Evolutionary conservation across 1,139 yeast genomes (phyloP), one percentile per base, ranked within the genome.

Genomic region (Scheffersomyces lignicola): DNA sequence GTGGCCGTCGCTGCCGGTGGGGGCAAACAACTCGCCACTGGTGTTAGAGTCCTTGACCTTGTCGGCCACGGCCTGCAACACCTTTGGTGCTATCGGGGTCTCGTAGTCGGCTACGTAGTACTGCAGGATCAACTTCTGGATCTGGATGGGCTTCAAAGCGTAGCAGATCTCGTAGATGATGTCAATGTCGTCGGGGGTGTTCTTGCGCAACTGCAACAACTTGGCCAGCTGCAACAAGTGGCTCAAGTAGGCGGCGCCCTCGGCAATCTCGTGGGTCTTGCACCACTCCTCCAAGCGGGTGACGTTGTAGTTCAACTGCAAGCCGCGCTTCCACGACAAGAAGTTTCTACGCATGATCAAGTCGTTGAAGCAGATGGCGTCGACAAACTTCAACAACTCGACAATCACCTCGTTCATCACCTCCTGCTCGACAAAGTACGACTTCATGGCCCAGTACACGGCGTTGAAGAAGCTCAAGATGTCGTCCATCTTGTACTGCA

Each of bases 251-350:
- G 83, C 78, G n/a, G 92, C 78, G 4, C 95, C 96, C 56, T 90
- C 96, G 36, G 87, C 84, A 48, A 94, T 79, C 40, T 86, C 95
- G 60, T 92, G 97, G 4, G 92, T 81, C 65, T 89, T 92, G 64
- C 98, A 92, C 98, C 98, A 94, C 66, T 94, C 99, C 61, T 90
- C 97, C 51, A 94, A 75, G 54, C 98, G 78, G 5, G 98, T 92
- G 37, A 90, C 94, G 60, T 94, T 94, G 67, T 94, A 94, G 59
- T 90, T 92, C 64, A 94, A 80, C 65, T 94, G 98, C 48, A 94
- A 74, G 36, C 98, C 98, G 56, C 98, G 83, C 70, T 92, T 92
- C 98, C 98, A 94, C 10, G 96, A 84, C 56, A 92, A 71, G 64
- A 90, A 94, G 63, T 84, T 85, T 60, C 97, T 80, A 68, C 96